These are phyloP conservation scores for Lunularia cruciata DNA, from an alignment of 225 moss, liverwort and hornwort species.

Conservation along the genomic window DNA sequence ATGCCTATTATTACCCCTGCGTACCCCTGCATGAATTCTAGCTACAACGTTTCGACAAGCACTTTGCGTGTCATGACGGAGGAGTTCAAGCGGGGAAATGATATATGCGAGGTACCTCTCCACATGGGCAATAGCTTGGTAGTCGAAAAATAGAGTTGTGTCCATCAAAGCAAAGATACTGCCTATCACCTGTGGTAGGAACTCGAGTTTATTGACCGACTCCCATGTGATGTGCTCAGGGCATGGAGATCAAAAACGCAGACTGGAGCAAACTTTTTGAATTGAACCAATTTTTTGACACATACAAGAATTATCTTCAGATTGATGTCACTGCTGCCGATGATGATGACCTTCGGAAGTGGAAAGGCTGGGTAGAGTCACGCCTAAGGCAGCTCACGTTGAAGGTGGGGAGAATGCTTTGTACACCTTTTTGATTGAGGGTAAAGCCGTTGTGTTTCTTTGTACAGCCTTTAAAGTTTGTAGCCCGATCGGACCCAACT, in stretches of 20 bases:
- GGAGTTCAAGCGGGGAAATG: slow-evolving; percentile 86
- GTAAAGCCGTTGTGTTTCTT: too few relatives aligned
- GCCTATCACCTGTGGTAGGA: too few relatives aligned
- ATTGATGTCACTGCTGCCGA: slow-evolving; percentile 85
- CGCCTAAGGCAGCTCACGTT: slow-evolving; percentile 82
- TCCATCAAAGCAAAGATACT: too few relatives aligned
- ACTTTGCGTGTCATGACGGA: slow-evolving; percentile 98
- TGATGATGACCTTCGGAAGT: slow-evolving; percentile 86
- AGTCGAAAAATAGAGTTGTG: too few relatives aligned
- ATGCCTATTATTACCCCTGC: slow-evolving; percentile 99
- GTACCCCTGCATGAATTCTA: slow-evolving; percentile 97
- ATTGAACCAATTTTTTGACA: slow-evolving; percentile 89
- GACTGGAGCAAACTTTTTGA: slow-evolving; percentile 87
- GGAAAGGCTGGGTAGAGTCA: slow-evolving; percentile 99
- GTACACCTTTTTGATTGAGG: neutral
- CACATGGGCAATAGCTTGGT: too few relatives aligned
- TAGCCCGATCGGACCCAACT: too few relatives aligned
- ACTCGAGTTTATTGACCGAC: too few relatives aligned
- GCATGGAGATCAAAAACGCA: slow-evolving; percentile 53
- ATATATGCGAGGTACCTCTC: slow-evolving; percentile 66
- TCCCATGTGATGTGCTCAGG: slow-evolving; percentile 33
- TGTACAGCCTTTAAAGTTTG: too few relatives aligned
- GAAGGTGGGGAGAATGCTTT: slow-evolving; percentile 47
- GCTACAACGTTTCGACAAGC: slow-evolving; percentile 92
- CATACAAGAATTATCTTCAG: slow-evolving; percentile 90